A percentile compares a stretch with the other conserved stretches of the same genome.
phyloP scores from a whole-genome alignment of 768 basidiomycete species.

The Galerina sulciceps region DNA sequence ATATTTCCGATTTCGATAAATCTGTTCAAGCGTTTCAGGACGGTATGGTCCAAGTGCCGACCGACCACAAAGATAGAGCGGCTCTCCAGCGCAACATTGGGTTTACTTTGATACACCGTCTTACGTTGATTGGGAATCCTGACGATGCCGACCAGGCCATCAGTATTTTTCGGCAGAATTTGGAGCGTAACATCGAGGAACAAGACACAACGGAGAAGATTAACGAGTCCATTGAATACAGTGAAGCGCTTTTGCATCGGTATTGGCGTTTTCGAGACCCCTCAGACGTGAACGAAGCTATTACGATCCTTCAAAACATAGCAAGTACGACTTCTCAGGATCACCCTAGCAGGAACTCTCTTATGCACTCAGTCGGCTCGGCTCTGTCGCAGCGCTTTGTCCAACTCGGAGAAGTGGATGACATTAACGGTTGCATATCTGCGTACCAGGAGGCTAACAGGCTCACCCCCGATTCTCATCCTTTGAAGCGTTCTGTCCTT shows the following conservation, averaged over 20 bases:
- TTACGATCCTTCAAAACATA: neutral
- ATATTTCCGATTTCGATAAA: constrained; percentile 9
- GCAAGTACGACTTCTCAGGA: too few relatives aligned
- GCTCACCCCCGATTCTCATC: constrained; percentile 1
- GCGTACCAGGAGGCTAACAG: neutral
- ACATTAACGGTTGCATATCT: constrained; percentile 4
- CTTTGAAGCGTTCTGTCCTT: neutral
- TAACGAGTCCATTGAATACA: neutral
- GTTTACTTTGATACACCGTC: neutral
- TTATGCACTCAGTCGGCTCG: neutral
- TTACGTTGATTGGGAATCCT: neutral
- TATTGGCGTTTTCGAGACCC: constrained; percentile 1
- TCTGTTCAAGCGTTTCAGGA: neutral
- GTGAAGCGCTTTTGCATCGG: constrained; percentile 2
- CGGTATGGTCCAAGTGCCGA: neutral
- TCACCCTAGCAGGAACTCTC: too few relatives aligned
- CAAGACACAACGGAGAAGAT: neutral
- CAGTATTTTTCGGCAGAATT: neutral
- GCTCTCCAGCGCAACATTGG: neutral
- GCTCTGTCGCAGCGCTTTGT: constrained; percentile 2
- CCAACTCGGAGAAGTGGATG: neutral
- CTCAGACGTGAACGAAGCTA: constrained; percentile 1
- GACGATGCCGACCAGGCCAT: constrained; percentile 2
- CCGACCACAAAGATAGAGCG: neutral
- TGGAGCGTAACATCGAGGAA: neutral